Percentiles rank a stretch among this genome's conserved stretches.
These are phyloP conservation scores for Leucocoprinus sp. DNA, from an alignment of 768 basidiomycete genomes.

Conservation along the genomic window DNA sequence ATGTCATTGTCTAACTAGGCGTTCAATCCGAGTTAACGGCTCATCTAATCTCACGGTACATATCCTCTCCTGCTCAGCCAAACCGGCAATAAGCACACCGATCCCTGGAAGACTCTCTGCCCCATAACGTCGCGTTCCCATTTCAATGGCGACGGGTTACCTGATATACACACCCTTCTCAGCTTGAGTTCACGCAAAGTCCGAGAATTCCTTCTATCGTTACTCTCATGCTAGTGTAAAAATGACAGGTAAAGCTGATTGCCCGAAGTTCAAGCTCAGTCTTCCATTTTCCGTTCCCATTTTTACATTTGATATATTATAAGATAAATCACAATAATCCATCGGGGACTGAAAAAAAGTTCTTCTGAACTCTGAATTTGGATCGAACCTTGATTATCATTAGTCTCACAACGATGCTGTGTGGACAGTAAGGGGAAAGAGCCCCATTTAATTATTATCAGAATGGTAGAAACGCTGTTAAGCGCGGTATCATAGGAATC, in stretches of 20 bases:
- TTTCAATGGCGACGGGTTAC: constrained; percentile 4
- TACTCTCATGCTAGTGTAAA: background rate
- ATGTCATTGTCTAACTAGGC: background rate
- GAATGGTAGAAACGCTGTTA: no score
- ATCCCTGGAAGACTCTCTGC: background rate
- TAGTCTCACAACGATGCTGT: constrained; percentile 10
- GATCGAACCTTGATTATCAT: constrained; percentile 3
- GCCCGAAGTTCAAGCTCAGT: constrained; percentile 9
- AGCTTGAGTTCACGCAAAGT: constrained; percentile 6
- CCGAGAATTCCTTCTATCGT: constrained; percentile 5
- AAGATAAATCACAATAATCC: constrained; percentile 10
- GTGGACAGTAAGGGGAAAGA: no score
- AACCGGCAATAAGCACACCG: constrained; percentile 5
- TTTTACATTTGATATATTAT: constrained; percentile 11
- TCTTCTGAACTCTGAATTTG: constrained; percentile 6
- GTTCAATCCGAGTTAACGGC: no score
- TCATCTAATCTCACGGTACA: constrained; percentile 8
- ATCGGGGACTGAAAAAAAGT: background rate
- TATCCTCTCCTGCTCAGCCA: background rate
- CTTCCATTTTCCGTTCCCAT: background rate
- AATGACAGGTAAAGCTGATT: constrained; percentile 4
- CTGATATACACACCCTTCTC: constrained; percentile 4
- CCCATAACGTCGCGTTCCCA: background rate
- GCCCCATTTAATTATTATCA: background rate
- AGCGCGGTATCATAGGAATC: no score